These are phyloP conservation scores for Solanum pinnatisectum DNA, from an alignment of 257 asterid genomes.

Conservation along the genomic window DNA sequence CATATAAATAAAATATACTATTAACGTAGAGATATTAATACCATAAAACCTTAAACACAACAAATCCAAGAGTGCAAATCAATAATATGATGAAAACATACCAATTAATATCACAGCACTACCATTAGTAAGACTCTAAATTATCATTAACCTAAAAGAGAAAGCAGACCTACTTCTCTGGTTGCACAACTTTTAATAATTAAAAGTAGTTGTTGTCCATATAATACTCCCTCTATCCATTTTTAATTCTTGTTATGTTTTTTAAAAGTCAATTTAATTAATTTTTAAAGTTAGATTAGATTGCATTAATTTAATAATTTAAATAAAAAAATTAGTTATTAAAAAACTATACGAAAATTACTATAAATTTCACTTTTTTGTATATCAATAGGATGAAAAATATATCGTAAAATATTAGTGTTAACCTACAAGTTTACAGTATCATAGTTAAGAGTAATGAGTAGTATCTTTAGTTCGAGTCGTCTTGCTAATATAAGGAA, in stretches of 20 bases:
- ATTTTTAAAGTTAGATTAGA: too few species aligned
- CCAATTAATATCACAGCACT: not conserved
- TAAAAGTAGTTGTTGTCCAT: not conserved
- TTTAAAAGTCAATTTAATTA: too few species aligned
- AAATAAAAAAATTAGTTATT: too few species aligned
- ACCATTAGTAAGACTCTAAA: not conserved
- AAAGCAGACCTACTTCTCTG: not conserved
- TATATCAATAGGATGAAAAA: too few species aligned
- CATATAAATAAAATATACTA: not conserved
- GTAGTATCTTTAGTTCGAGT: not conserved
- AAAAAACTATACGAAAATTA: too few species aligned
- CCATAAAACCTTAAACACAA: not conserved
- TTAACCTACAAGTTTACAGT: not conserved
- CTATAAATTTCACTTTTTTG: too few species aligned
- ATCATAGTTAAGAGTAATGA: not conserved
- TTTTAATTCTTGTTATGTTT: too few species aligned
- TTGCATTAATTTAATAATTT: too few species aligned
- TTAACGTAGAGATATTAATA: not conserved
- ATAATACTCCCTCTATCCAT: not conserved
- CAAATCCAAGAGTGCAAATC: not conserved
- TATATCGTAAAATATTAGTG: not conserved
- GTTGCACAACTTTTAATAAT: not conserved
- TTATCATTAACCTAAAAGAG: not conserved
- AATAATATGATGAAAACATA: not conserved
- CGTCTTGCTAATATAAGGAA: not conserved